These are phyloP conservation scores for Phytophthora colocasiae DNA, from an alignment of 352 stramenopile genomes.

Conservation along the genomic window DNA sequence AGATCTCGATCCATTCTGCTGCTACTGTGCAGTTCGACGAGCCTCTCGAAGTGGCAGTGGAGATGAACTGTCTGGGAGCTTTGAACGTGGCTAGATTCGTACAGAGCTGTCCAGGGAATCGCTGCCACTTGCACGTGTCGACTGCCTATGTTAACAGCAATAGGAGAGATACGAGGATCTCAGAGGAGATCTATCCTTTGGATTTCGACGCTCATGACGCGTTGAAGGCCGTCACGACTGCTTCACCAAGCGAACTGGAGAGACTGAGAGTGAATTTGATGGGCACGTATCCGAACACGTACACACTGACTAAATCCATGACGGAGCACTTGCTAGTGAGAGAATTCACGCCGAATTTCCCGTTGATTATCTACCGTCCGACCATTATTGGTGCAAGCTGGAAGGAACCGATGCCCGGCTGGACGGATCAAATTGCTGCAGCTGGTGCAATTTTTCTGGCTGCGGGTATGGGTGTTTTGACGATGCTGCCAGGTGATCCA, in stretches of 20 bases:
- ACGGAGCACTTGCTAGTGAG: constrained; percentile 78
- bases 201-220: constrained; percentile 85
- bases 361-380: constrained; percentile 81
- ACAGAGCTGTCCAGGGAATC: constrained; percentile 52
- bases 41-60: constrained; percentile 82
- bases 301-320: constrained; percentile 91
- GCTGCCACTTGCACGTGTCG: constrained; percentile 82
- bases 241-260: constrained; percentile 65
- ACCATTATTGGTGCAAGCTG: constrained; percentile 89
- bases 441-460: constrained; percentile 84
- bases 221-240: constrained; percentile 56
- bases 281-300: constrained; percentile 91
- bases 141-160: constrained; percentile 91
- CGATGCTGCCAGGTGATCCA: constrained; percentile 81
- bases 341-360: constrained; percentile 51
- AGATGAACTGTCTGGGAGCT: constrained; percentile 86
- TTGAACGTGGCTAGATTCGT: constrained; percentile 73
- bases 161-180: constrained; percentile 57
- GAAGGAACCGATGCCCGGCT: constrained; percentile 87
- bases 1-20: constrained; percentile 88
- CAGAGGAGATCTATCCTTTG: constrained; percentile 84
- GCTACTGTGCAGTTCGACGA: constrained; percentile 90
- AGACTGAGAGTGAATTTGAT: constrained; percentile 81
- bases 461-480: constrained; percentile 79
- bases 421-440: constrained; percentile 83